phyloP scores from a whole-genome alignment of 2,329 filamentous ascomycete species.

The Diaporthe australafricana region DNA sequence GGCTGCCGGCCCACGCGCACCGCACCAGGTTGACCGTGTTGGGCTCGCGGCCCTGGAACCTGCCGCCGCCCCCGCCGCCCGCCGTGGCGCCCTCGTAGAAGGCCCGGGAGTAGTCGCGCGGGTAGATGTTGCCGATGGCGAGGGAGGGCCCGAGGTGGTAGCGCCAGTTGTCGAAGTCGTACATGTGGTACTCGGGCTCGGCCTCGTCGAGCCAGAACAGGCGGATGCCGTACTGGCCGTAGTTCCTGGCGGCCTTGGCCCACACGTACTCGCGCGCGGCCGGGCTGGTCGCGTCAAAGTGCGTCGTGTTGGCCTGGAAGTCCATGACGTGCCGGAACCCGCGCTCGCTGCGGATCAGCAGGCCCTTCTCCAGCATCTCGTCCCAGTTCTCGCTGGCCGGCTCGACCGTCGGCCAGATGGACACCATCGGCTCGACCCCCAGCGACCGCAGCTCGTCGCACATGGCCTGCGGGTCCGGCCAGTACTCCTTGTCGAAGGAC shows the following conservation, averaged over 20 bases:
- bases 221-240: slow-evolving; percentile 71
- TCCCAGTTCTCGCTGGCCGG: slow-evolving; percentile 67
- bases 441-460: slow-evolving; percentile 68
- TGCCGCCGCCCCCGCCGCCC: slow-evolving; percentile 42
- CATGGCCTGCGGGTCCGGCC: slow-evolving; percentile 75
- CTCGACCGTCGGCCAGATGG: slow-evolving; percentile 77
- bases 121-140: slow-evolving; percentile 69
- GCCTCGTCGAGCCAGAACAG: slow-evolving; percentile 78
- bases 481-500: slow-evolving; percentile 73
- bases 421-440: slow-evolving; percentile 75
- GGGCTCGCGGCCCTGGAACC: slow-evolving; percentile 32
- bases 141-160: slow-evolving; percentile 66
- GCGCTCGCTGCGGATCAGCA: slow-evolving; percentile 70
- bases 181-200: slow-evolving; percentile 73
- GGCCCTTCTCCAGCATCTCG: slow-evolving; percentile 71
- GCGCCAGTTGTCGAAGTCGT: slow-evolving; percentile 76
- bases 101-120: slow-evolving; percentile 65
- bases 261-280: slow-evolving; percentile 69
- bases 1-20: slow-evolving; percentile 65
- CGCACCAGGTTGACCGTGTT: slow-evolving; percentile 68
- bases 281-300: slow-evolving; percentile 74
- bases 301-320: slow-evolving; percentile 67
- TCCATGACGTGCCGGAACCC: slow-evolving; percentile 70
- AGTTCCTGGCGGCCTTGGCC: slow-evolving; percentile 68
- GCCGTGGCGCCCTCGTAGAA: slow-evolving; percentile 70